Conservation (phyloP, 805 yeast species). For the Teunomyces barrocoloradensis region DNA sequence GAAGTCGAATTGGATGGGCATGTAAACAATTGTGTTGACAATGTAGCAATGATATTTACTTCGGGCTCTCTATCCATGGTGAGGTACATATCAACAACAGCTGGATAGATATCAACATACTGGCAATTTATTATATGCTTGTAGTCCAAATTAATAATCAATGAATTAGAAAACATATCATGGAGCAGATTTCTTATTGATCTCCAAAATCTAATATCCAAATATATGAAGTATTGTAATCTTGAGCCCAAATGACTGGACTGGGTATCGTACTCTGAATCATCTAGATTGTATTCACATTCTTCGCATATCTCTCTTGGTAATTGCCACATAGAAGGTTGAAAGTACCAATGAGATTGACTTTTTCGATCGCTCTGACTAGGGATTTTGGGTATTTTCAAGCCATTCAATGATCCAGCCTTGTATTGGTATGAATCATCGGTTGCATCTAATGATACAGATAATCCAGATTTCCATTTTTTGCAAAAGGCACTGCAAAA, state of each 20-base stretch:
- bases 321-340: slow-evolving; percentile 46
- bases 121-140: slow-evolving; percentile 67
- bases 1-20: slow-evolving; percentile 77
- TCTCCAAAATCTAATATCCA: slow-evolving; percentile 75
- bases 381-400: slow-evolving; percentile 39
- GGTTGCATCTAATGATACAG: slow-evolving; percentile 5
- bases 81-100: slow-evolving; percentile 66
- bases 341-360: slow-evolving; percentile 38
- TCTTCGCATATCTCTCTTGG: slow-evolving; percentile 40
- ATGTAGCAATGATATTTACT: slow-evolving; percentile 63
- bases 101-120: slow-evolving; percentile 81
- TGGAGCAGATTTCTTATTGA: slow-evolving; percentile 54
- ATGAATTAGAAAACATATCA: slow-evolving; percentile 60
- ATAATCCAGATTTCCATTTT: slow-evolving; percentile 59
- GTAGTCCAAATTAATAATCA: slow-evolving; percentile 58
- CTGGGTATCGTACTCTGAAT: slow-evolving; percentile 24
- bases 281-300: slow-evolving; percentile 44
- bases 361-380: slow-evolving; percentile 9
- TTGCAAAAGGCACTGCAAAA: slow-evolving; percentile 58
- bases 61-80: slow-evolving; percentile 87
- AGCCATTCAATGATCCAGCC: slow-evolving; percentile 34
- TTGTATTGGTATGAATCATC: slow-evolving; percentile 16
- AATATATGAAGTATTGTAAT: slow-evolving; percentile 56
- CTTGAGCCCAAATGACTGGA: slow-evolving; percentile 46
- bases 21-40: slow-evolving; percentile 85